These are phyloP conservation scores for Daedaleopsis sinensis DNA, from an alignment of 768 basidiomycete genomes.

Conservation along the genomic window DNA sequence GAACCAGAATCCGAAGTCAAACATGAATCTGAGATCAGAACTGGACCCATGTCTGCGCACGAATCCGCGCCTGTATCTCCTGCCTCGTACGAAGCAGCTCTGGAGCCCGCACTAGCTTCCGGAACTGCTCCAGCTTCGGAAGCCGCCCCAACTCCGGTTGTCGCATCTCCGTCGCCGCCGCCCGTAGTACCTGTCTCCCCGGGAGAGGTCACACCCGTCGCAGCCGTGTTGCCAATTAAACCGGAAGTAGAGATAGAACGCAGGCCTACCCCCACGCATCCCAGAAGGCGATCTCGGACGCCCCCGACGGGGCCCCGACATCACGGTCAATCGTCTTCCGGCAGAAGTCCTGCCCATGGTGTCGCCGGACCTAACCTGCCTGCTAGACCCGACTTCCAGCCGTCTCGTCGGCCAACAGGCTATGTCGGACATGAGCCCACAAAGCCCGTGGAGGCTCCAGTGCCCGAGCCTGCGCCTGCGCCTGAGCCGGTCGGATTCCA, in stretches of 20 bases:
- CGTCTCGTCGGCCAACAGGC: slow-evolving; percentile 11
- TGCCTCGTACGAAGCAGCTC: background rate
- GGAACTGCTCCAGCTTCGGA: too few species aligned
- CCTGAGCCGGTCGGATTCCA: background rate
- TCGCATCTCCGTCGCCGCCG: slow-evolving; percentile 1
- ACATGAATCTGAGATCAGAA: too few species aligned
- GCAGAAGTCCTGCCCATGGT: slow-evolving; percentile 20
- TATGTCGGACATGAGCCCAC: background rate
- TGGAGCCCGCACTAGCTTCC: background rate
- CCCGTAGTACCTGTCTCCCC: background rate
- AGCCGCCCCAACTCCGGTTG: background rate
- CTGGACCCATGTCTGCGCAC: background rate
- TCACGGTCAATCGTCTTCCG: slow-evolving; percentile 15
- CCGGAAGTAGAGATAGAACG: slow-evolving; percentile 12
- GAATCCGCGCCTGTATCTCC: background rate
- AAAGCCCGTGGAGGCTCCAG: slow-evolving; percentile 1
- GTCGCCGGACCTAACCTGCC: slow-evolving; percentile 12
- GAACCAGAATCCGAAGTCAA: background rate
- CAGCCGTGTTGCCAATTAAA: slow-evolving; percentile 5
- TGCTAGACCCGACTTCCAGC: slow-evolving; percentile 17
- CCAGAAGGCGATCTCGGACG: slow-evolving; percentile 14
- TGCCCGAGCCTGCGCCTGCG: background rate
- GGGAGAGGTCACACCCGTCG: background rate
- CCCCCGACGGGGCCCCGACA: slow-evolving; percentile 18
- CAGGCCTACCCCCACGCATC: background rate